Conservation (phyloP, 2,329 filamentous ascomycete species). For the Fusarium globosum region DNA sequence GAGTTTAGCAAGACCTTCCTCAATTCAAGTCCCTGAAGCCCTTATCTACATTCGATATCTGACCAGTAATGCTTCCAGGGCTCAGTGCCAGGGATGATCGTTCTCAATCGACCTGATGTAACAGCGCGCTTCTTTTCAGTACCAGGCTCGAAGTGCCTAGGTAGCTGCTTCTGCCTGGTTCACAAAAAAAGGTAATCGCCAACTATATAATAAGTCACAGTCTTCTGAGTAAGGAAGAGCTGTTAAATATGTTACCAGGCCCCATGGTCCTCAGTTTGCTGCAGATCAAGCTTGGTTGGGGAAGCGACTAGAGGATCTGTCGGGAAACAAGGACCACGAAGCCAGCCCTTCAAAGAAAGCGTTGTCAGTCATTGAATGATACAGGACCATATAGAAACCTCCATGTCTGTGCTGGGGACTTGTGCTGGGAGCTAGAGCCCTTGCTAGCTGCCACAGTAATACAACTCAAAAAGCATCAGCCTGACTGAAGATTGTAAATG, state of each 20-base stretch:
- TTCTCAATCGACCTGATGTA: not conserved
- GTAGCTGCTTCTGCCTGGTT: not conserved
- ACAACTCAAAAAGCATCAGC: not conserved
- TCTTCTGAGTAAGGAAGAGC: not conserved
- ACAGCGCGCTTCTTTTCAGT: not conserved
- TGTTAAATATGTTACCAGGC: not conserved
- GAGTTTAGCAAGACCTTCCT: accelerated
- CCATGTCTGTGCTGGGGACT: too few relatives aligned
- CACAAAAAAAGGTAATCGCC: not conserved
- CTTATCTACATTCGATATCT: not conserved
- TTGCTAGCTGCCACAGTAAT: not conserved
- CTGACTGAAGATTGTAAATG: too few relatives aligned
- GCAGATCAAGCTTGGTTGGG: not conserved
- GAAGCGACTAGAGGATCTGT: not conserved
- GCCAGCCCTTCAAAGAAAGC: not conserved
- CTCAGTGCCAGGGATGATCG: too few relatives aligned
- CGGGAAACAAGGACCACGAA: not conserved
- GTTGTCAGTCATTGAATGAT: not conserved
- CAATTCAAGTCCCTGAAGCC: not conserved
- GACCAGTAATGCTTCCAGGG: not conserved
- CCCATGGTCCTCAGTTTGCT: not conserved
- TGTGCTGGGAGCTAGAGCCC: not conserved
- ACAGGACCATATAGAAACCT: not conserved
- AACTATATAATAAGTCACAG: not conserved
- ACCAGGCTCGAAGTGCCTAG: not conserved